Evolutionary conservation across 805 yeast species (phyloP).

Genomic region (Saccharomyces mikatae): DNA sequence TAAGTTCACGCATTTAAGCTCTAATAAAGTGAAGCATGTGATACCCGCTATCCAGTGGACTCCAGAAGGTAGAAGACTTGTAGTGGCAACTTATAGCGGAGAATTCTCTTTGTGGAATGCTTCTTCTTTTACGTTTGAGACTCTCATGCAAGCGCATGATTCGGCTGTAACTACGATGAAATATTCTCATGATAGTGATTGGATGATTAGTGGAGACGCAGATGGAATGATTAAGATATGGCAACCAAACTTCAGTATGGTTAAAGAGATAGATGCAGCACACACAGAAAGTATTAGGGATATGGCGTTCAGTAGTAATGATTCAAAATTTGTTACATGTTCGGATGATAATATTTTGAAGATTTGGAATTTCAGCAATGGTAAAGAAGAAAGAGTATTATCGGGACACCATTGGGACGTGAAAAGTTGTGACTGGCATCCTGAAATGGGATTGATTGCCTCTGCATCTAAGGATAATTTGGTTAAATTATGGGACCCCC

Average conservation of each 20-base stretch:
- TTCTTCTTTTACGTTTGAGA: slow-evolving; percentile 86
- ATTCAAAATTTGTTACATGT: slow-evolving; percentile 84
- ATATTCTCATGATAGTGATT: slow-evolving; percentile 85
- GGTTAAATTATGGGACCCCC: slow-evolving; percentile 93
- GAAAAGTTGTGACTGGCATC: slow-evolving; percentile 96
- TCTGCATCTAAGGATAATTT: slow-evolving; percentile 94
- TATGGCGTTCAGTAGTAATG: slow-evolving; percentile 82
- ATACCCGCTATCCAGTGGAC: slow-evolving; percentile 92
- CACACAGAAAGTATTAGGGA: slow-evolving; percentile 73
- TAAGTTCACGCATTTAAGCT: slow-evolving; percentile 82
- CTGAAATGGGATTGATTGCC: slow-evolving; percentile 73
- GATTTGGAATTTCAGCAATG: slow-evolving; percentile 90
- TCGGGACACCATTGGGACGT: slow-evolving; percentile 99
- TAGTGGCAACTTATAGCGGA: slow-evolving; percentile 87
- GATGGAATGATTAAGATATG: slow-evolving; percentile 88
- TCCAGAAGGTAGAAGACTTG: slow-evolving; percentile 85
- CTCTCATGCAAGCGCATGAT: slow-evolving; percentile 98
- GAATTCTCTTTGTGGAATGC: slow-evolving; percentile 98
- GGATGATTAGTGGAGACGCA: slow-evolving; percentile 92
- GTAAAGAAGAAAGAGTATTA: slow-evolving; percentile 68
- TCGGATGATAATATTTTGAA: slow-evolving; percentile 88
- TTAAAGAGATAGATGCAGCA: slow-evolving; percentile 53
- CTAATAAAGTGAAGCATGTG: slow-evolving; percentile 87
- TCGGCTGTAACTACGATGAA: slow-evolving; percentile 69
- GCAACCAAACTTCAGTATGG: slow-evolving; percentile 97